phyloP scores from a whole-genome alignment of 441 rosid genomes.

The Bocquillonia castaneifolia region DNA sequence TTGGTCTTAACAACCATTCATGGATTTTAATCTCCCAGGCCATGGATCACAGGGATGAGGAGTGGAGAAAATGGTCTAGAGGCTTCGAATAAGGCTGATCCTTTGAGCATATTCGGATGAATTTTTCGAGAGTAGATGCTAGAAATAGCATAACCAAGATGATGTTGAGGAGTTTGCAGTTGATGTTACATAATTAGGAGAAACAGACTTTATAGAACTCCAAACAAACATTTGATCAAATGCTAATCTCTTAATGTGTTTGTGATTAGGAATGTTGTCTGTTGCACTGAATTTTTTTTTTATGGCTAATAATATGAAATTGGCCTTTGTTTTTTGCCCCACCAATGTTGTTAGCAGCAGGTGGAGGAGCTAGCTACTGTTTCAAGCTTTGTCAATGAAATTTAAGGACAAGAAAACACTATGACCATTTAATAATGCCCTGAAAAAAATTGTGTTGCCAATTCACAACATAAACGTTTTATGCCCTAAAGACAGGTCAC shows the following conservation, averaged over 20 bases:
- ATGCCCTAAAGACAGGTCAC: background rate
- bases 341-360: background rate
- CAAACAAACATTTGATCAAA: background rate
- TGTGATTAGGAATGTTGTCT: background rate
- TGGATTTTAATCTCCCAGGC: conserved; percentile 40
- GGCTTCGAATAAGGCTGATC: conserved; percentile 62
- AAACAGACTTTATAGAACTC: conserved; percentile 14
- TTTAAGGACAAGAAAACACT: background rate
- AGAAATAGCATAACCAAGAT: background rate
- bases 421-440: background rate
- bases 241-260: background rate
- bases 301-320: background rate
- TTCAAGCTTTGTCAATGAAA: background rate
- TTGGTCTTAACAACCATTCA: background rate
- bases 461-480: conserved; percentile 8
- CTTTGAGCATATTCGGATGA: conserved; percentile 65
- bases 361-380: background rate
- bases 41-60: conserved; percentile 56
- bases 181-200: conserved; percentile 6
- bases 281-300: conserved; percentile 10
- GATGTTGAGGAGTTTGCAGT: conserved; percentile 9
- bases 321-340: background rate
- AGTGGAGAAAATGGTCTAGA: conserved; percentile 56
- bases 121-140: conserved; percentile 13
- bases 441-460: background rate